Conservation (phyloP, 2,329 filamentous ascomycete species). For the Metarhizium brunneum region DNA sequence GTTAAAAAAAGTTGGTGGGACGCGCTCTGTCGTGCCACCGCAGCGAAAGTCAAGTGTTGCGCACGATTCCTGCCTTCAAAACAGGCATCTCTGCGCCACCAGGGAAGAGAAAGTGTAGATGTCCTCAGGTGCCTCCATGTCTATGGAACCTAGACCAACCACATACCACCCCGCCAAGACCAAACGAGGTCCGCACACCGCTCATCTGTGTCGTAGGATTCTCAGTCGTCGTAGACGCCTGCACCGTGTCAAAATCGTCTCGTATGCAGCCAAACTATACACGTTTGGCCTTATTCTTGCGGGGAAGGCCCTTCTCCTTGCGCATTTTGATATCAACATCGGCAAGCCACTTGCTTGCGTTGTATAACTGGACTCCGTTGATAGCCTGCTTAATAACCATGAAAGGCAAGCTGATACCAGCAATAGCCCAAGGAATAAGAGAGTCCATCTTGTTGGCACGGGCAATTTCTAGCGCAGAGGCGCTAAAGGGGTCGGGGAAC, state of each 20-base stretch:
- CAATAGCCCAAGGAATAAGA: constrained; percentile 59
- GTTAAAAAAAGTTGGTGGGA: not conserved
- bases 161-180: not conserved
- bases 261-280: constrained; percentile 11
- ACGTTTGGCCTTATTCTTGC: constrained; percentile 29
- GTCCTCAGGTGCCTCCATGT: not conserved
- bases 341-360: constrained; percentile 84
- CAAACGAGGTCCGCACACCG: not conserved
- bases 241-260: not conserved
- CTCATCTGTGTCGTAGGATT: not conserved
- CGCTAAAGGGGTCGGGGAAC: constrained; percentile 84
- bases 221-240: not conserved
- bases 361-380: constrained; percentile 88
- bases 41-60: not conserved
- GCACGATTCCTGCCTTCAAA: not conserved
- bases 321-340: constrained; percentile 75
- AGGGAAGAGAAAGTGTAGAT: not conserved
- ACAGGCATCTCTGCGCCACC: not conserved
- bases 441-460: constrained; percentile 89
- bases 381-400: constrained; percentile 91
- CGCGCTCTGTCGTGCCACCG: not conserved
- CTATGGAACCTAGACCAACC: not conserved
- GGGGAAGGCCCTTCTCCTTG: constrained; percentile 41
- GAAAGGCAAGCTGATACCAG: constrained; percentile 69
- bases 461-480: constrained; percentile 84